Base-by-base conservation (phyloP, 495 filamentous ascomycete species). In the Xylaria grammica region DNA sequence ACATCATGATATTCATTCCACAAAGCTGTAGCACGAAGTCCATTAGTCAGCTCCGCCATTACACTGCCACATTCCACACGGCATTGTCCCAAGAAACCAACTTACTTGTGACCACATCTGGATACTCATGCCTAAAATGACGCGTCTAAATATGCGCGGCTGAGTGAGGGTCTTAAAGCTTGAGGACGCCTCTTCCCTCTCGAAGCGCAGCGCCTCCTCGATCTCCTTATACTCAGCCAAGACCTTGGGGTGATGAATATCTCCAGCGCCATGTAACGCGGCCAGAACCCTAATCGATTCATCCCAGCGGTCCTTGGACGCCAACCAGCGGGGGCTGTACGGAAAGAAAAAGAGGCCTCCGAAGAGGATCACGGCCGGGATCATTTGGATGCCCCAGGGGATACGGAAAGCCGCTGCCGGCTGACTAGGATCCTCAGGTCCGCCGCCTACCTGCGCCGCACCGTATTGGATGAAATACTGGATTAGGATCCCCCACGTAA, bases 1-100 rank as follows among this genome's bases (percentile, higher is more conserved):
- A 88, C 83, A 85, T 84, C 88, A 91, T 91, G 53, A 91, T 85
- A 69, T 93, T 93, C 82, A 91, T 91, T 8, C 90, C 90, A 26
- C 83, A 86, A 0, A 92, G 80, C 69, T 94, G 79, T 26, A 29
- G 36, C 20, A 7, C 17, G 27, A 22, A 20, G 20, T 26, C 6
- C 22, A n/a, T 70, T 22, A 67, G 62, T 64, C 26, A 59, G 13
- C 10, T 3, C 20, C 30, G 17, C 2, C 44, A 48, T 4, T 40
- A 1, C 24, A 45, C 3, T 7, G 1, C 11, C 26, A 20, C 3
- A 3, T 34, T 9, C 15, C 1, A 34, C 15, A 19, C 8, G 26
- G 32, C 4, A 50, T 19, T 19, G 0, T 7, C 40, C 5, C 2
- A 45, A 17, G 1, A 11, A 22, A 26, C 11, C 6, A 38, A 56